Evolutionary conservation across 2,329 filamentous ascomycete species (phyloP).

Genomic region (Clonostachys rhizophaga): DNA sequence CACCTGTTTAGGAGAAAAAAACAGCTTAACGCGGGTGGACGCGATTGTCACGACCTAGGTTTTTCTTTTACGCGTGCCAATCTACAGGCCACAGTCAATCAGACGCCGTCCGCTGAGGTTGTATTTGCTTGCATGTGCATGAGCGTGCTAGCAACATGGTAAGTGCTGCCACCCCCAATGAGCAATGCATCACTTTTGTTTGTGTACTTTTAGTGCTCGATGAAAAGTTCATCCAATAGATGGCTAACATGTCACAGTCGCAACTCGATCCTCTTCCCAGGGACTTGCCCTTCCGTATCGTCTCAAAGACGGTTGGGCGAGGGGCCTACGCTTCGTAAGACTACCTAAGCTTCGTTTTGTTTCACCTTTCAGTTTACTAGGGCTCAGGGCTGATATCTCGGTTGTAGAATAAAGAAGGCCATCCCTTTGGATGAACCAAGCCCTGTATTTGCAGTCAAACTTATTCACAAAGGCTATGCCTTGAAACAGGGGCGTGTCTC

Average conservation of each 20-base stretch:
- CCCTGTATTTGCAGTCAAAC: conserved; percentile 93
- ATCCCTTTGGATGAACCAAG: conserved; percentile 62
- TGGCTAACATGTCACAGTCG: conserved; percentile 58
- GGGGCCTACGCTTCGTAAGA: conserved; percentile 94
- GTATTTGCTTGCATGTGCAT: background rate
- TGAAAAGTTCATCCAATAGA: too few relatives aligned
- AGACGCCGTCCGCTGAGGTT: background rate
- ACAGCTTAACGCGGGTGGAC: conserved; percentile 28
- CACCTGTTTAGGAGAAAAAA: background rate
- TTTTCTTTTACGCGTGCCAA: background rate
- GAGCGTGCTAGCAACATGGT: too few relatives aligned
- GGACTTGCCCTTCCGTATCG: conserved; percentile 86
- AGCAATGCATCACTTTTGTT: background rate
- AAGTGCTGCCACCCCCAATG: background rate
- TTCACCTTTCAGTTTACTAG: background rate
- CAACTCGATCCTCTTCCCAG: conserved; percentile 82
- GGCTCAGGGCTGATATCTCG: background rate
- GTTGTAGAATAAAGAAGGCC: conserved; percentile 82
- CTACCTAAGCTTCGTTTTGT: conserved; percentile 5
- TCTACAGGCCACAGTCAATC: background rate
- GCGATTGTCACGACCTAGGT: conserved; percentile 8
- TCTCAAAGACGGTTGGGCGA: conserved; percentile 94
- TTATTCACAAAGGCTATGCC: conserved; percentile 97
- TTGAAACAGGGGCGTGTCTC: conserved; percentile 83
- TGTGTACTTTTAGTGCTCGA: too few relatives aligned